These are phyloP conservation scores for Huntiella abstrusa DNA, from an alignment of 2,329 filamentous ascomycete species.

Conservation along the genomic window DNA sequence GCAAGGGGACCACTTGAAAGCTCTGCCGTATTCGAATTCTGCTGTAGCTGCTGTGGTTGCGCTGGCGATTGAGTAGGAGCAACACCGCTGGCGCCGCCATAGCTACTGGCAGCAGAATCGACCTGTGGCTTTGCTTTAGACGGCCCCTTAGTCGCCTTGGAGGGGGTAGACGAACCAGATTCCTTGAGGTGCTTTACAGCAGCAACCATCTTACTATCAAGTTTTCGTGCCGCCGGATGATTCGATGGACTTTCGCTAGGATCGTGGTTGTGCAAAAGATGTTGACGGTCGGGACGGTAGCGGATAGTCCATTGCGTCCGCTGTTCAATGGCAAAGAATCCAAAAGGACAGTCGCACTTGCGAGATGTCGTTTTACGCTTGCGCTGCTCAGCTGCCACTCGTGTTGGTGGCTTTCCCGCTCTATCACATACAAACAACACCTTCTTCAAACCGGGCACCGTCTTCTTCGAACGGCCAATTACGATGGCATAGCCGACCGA, in stretches of 20 bases:
- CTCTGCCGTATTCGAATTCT: background rate
- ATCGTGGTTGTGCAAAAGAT: slow-evolving; percentile 44
- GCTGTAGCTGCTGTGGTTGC: background rate
- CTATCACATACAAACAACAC: slow-evolving; percentile 49
- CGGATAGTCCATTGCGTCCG: slow-evolving; percentile 48
- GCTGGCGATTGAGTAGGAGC: background rate
- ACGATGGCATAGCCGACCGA: slow-evolving; percentile 50
- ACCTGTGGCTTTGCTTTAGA: background rate
- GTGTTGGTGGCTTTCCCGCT: slow-evolving; percentile 41
- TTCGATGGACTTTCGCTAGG: slow-evolving; percentile 48
- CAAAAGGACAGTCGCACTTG: slow-evolving; percentile 49
- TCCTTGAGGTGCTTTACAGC: slow-evolving; percentile 48
- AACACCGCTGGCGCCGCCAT: background rate
- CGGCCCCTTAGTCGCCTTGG: background rate
- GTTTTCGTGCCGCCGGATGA: slow-evolving; percentile 44
- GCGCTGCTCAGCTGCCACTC: slow-evolving; percentile 43
- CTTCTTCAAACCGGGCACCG: slow-evolving; percentile 46
- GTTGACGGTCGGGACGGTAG: slow-evolving; percentile 39
- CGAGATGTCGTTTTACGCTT: slow-evolving; percentile 50
- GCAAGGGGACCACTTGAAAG: slow-evolving; percentile 1
- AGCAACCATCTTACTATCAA: slow-evolving; percentile 49
- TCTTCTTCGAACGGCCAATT: slow-evolving; percentile 49
- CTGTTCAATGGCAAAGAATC: slow-evolving; percentile 51
- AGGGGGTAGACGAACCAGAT: slow-evolving; percentile 29
- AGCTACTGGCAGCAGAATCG: background rate